Evolutionary conservation across 2,329 filamentous ascomycete species (phyloP), one percentile per base, ranked within the genome.

Genomic region (Trichophyton verrucosum): DNA sequence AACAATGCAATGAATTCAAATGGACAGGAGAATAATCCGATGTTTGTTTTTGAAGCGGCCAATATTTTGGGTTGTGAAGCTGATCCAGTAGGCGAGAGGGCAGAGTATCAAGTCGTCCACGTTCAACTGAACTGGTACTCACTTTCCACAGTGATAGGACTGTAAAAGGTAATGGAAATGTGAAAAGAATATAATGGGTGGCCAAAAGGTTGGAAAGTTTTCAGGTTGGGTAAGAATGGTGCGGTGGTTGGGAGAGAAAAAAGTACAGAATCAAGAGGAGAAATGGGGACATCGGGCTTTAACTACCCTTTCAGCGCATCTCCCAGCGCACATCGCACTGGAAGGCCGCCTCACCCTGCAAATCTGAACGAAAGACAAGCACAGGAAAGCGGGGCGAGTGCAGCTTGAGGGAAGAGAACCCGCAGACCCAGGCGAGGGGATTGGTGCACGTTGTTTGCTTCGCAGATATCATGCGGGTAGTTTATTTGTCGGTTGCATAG

Each of bases 251-350:
- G 53, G 51, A 61, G 51, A 61, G 51, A 61, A 60, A 38, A 22
- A 58, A 24, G 51, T 27, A 47, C 46, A 61, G 51, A 27, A 36
- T 36, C 51, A 33, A 44, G 59, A 60, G 24, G 55, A 49, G 30
- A 36, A 51, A 33, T 55, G 49, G 58, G 60, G 51, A 68, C 70
- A 68, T 66, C 65, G 69, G 67, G 68, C 73, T 59, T 59, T 59
- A 59, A 59, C 57, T 47, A 49, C 57, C 36, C 13, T 59, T 38
- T 47, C 44, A 42, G 42, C 13, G 57, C 17, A 30, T 59, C 57
- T 11, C 15, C 57, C 33, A 57, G n/a, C 55, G 30, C 51, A 55
- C n/a, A 33, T 57, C 55, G 27, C n/a, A 44, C 24, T 9, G n/a
- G 11, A 17, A 24, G 22, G 33, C 55, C 55, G 51, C 51, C 51